Percentiles rank a stretch among this genome's conserved stretches.
Conservation (phyloP, 768 basidiomycete genomes). For the Candolleomyces efflorescens region DNA sequence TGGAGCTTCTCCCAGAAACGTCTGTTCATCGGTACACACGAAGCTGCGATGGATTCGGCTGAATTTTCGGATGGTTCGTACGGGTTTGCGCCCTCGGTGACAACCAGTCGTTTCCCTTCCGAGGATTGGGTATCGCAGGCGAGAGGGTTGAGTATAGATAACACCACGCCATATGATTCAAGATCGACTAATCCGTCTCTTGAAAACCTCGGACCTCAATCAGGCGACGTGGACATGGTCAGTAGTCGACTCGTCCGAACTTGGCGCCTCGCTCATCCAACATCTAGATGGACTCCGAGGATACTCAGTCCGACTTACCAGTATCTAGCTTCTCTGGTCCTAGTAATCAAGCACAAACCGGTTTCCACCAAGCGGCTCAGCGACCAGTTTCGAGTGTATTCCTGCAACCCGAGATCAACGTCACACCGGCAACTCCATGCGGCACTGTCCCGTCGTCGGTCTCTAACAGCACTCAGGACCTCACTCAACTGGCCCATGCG, state of each 20-base stretch:
- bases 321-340: neutral
- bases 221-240: constrained; percentile 53
- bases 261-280: neutral
- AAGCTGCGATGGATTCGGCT: constrained; percentile 4
- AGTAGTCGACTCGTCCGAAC: constrained; percentile 12
- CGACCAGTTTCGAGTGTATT: neutral
- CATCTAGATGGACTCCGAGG: constrained; percentile 2
- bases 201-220: constrained; percentile 8
- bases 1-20: constrained; percentile 48
- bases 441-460: neutral
- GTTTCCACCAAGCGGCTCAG: neutral
- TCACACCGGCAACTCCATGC: neutral
- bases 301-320: neutral
- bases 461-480: neutral
- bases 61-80: constrained; percentile 11
- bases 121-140: constrained; percentile 80
- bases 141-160: constrained; percentile 60
- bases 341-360: neutral
- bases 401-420: neutral
- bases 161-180: constrained; percentile 31
- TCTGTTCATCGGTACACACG: constrained; percentile 33
- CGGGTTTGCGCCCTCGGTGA: constrained; percentile 20
- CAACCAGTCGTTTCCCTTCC: constrained; percentile 38
- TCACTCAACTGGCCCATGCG: neutral
- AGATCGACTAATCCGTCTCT: constrained; percentile 12